Percentiles rank a stretch among this genome's conserved stretches.
These are phyloP conservation scores for Punctularia strigosozonata DNA, from an alignment of 768 basidiomycete genomes.

Conservation along the genomic window DNA sequence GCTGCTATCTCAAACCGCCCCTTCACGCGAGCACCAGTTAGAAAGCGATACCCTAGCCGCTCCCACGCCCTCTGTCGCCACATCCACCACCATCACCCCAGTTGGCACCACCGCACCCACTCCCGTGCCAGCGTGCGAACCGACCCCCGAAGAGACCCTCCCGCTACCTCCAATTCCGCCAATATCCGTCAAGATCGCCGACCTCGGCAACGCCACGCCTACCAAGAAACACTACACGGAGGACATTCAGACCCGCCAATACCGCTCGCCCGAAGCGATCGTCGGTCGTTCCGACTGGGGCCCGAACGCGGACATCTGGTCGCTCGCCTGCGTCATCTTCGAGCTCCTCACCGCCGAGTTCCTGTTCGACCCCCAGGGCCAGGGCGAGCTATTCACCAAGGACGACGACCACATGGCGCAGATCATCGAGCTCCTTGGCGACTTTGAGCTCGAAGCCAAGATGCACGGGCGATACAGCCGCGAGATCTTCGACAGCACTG, in stretches of 20 bases:
- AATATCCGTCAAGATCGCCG: constrained; percentile 86
- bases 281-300: constrained; percentile 83
- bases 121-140: not conserved
- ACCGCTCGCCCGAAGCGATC: constrained; percentile 90
- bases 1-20: constrained; percentile 23
- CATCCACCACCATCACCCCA: not conserved
- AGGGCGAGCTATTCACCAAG: constrained; percentile 73
- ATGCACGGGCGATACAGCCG: constrained; percentile 77
- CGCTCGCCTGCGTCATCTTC: constrained; percentile 80
- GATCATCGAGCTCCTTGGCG: constrained; percentile 84
- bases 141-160: constrained; percentile 5
- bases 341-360: constrained; percentile 88
- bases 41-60: constrained; percentile 1
- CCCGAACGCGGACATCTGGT: constrained; percentile 81
- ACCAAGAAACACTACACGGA: constrained; percentile 87
- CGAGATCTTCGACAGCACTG: constrained; percentile 71
- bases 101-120: not conserved
- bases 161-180: constrained; percentile 20
- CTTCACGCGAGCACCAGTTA: constrained; percentile 8
- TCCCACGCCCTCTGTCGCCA: not conserved
- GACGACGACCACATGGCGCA: constrained; percentile 97
- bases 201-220: constrained; percentile 89
- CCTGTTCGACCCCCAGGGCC: constrained; percentile 82
- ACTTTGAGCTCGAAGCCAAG: constrained; percentile 61
- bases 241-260: constrained; percentile 94